These are phyloP conservation scores for Eurotiales sp. DNA, from an alignment of 2,329 filamentous ascomycete genomes.

Conservation along the genomic window DNA sequence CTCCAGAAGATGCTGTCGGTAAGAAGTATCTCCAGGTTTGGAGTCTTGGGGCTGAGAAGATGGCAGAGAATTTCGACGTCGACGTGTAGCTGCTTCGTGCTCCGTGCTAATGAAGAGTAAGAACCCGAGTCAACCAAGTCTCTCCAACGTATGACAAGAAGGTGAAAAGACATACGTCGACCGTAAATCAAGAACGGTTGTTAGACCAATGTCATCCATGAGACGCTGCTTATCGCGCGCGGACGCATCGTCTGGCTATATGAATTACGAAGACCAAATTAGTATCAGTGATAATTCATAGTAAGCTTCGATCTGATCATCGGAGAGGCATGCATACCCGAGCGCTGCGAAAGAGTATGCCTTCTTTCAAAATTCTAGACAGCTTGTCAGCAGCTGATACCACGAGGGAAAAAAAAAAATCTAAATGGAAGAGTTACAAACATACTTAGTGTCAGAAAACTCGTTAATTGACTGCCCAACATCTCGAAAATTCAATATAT, in stretches of 20 bases:
- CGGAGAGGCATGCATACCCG: slow-evolving; percentile 39
- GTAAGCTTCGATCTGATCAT: too few species aligned
- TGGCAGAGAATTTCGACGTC: slow-evolving; percentile 45
- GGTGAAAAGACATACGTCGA: slow-evolving; percentile 55
- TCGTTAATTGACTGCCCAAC: slow-evolving; percentile 65
- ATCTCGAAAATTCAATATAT: slow-evolving; percentile 73
- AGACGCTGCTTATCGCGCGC: slow-evolving; percentile 60
- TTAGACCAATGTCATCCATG: slow-evolving; percentile 58
- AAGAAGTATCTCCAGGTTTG: slow-evolving; percentile 45
- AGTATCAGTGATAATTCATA: not conserved
- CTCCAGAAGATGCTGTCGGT: slow-evolving; percentile 54
- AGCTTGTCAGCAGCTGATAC: slow-evolving; percentile 3
- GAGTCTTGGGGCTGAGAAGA: slow-evolving; percentile 19
- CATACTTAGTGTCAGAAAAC: slow-evolving; percentile 54
- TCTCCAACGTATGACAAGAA: slow-evolving; percentile 20
- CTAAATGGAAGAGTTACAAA: not conserved
- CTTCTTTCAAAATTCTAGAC: slow-evolving; percentile 52
- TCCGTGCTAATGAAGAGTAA: slow-evolving; percentile 56
- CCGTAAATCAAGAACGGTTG: slow-evolving; percentile 73
- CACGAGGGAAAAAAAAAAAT: not conserved
- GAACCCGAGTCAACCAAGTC: slow-evolving; percentile 16
- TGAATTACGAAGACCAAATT: not conserved
- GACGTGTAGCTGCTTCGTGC: slow-evolving; percentile 64
- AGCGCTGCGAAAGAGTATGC: slow-evolving; percentile 65
- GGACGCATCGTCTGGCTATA: slow-evolving; percentile 64